Percentiles rank a stretch among this genome's conserved stretches.
Conservation (phyloP, 495 filamentous ascomycete species). For the Penicillium bialowiezense region DNA sequence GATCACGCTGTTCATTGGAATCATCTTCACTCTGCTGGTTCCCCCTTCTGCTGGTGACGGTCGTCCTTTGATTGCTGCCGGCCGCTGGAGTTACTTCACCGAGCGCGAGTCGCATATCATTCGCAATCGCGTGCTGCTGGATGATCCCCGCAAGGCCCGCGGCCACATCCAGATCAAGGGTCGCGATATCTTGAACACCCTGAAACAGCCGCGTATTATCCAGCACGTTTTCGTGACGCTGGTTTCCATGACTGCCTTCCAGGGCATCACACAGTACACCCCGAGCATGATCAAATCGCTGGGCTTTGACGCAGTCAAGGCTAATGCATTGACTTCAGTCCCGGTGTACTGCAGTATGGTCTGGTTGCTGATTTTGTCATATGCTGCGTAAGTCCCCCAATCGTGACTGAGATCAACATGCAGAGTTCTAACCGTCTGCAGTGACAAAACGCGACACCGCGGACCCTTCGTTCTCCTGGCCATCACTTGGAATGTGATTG, state of each 20-base stretch:
- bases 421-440: conserved; percentile 12
- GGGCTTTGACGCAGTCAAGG: conserved; percentile 43
- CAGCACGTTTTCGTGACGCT: conserved; percentile 39
- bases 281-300: conserved; percentile 39
- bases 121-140: conserved; percentile 36
- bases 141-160: conserved; percentile 42
- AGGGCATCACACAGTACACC: conserved; percentile 38
- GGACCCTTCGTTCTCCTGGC: conserved; percentile 39
- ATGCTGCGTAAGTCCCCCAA: conserved; percentile 31
- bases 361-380: conserved; percentile 40
- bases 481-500: conserved; percentile 46
- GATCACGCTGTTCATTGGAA: conserved; percentile 50
- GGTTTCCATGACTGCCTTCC: conserved; percentile 47
- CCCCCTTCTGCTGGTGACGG: conserved; percentile 41
- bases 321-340: conserved; percentile 52
- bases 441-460: conserved; percentile 43
- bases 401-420: background rate
- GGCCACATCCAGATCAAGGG: conserved; percentile 41
- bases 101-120: conserved; percentile 44
- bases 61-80: conserved; percentile 40
- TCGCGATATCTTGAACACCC: conserved; percentile 39
- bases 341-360: conserved; percentile 45
- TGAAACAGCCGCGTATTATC: conserved; percentile 39
- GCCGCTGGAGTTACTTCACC: conserved; percentile 42
- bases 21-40: conserved; percentile 49